Evolutionary conservation across 2,329 filamentous ascomycete species (phyloP).

Genomic region (Pezicula neosporulosa): DNA sequence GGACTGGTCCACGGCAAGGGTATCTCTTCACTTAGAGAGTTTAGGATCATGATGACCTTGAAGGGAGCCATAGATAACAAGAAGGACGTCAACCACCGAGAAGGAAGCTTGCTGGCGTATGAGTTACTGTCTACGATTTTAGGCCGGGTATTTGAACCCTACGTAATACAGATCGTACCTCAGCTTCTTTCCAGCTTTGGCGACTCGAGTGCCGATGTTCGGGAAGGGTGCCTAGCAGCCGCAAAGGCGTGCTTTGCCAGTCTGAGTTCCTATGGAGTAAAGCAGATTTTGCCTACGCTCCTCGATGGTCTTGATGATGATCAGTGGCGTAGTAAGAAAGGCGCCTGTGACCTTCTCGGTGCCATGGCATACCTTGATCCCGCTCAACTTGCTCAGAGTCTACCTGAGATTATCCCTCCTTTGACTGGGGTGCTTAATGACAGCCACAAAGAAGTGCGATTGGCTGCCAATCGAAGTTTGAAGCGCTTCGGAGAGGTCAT

Average conservation of each 20-base stretch:
- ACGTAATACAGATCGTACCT: conserved; percentile 92
- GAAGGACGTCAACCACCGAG: conserved; percentile 83
- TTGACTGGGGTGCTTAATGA: conserved; percentile 93
- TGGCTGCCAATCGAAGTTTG: conserved; percentile 89
- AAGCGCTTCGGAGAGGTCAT: conserved; percentile 99
- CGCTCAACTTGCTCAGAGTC: conserved; percentile 84
- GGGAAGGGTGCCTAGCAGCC: conserved; percentile 88
- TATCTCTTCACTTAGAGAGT: conserved; percentile 76
- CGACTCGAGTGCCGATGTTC: conserved; percentile 82
- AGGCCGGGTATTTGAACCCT: conserved; percentile 88
- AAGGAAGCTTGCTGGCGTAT: conserved; percentile 85
- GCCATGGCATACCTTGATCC: conserved; percentile 99
- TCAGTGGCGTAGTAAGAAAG: conserved; percentile 98
- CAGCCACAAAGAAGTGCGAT: conserved; percentile 94
- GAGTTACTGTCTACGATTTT: conserved; percentile 86
- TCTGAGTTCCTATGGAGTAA: conserved; percentile 93
- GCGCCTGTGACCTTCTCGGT: conserved; percentile 91
- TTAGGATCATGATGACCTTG: conserved; percentile 79
- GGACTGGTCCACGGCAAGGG: conserved; percentile 89
- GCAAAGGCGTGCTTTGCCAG: conserved; percentile 92
- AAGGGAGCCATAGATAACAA: conserved; percentile 88
- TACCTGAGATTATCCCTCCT: conserved; percentile 96
- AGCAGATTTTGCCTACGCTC: conserved; percentile 87
- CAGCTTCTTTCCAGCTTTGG: conserved; percentile 87
- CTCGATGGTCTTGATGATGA: conserved; percentile 89